These are phyloP conservation scores for Xylaria palmicola DNA, from an alignment of 495 filamentous ascomycete species.

Conservation along the genomic window DNA sequence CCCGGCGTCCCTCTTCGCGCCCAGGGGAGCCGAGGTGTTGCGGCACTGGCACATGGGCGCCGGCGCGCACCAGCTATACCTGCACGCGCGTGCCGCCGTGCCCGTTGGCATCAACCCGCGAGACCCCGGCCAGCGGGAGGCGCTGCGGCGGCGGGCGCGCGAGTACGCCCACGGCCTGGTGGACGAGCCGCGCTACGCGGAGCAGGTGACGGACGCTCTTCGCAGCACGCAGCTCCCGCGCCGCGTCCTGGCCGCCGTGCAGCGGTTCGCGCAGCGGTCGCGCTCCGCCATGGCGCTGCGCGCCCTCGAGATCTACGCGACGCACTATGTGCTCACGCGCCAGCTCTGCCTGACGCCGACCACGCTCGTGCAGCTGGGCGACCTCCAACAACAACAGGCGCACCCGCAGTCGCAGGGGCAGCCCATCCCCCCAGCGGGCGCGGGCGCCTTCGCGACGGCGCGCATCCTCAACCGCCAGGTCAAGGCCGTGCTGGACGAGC, in stretches of 20 bases:
- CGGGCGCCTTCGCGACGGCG: conserved; percentile 28
- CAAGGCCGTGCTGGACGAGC: conserved; percentile 51
- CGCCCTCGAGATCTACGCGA: conserved; percentile 49
- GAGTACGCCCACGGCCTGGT: conserved; percentile 47
- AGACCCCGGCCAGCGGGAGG: conserved; percentile 33
- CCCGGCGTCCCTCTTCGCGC: conserved; percentile 47
- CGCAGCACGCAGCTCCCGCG: conserved; percentile 40
- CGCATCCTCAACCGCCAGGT: conserved; percentile 53
- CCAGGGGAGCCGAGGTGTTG: conserved; percentile 44
- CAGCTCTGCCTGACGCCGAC: conserved; percentile 45
- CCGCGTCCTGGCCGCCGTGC: conserved; percentile 41
- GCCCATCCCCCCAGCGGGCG: background rate
- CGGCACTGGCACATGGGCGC: conserved; percentile 42
- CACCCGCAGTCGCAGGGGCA: background rate
- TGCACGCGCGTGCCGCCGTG: conserved; percentile 36
- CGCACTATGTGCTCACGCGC: conserved; percentile 51
- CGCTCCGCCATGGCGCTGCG: conserved; percentile 40
- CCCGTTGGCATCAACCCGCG: conserved; percentile 46
- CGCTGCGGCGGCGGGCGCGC: conserved; percentile 38
- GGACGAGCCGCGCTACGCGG: conserved; percentile 38
- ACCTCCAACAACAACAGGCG: conserved; percentile 28
- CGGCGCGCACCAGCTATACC: conserved; percentile 31
- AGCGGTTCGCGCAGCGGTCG: conserved; percentile 36
- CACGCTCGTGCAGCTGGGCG: conserved; percentile 36
- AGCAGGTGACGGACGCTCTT: conserved; percentile 44